Percentiles rank a stretch among this genome's conserved stretches.
These are phyloP conservation scores for Platanthera guangdongensis DNA, from an alignment of 106 monocot species.

Conservation along the genomic window DNA sequence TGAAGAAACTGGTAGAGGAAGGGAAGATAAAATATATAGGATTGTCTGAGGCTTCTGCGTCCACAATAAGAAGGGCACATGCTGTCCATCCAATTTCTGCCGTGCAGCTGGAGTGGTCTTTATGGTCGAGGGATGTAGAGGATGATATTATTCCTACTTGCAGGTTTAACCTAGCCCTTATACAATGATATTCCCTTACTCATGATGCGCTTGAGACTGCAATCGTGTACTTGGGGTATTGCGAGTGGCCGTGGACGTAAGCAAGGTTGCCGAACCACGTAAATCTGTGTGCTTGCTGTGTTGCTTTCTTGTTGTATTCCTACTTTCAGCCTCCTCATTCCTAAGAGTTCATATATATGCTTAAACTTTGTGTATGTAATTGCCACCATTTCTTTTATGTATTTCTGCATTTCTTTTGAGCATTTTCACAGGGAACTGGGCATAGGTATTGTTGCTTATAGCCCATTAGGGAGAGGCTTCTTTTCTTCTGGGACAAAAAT, in stretches of 20 bases:
- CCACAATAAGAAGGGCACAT: conserved; percentile 44
- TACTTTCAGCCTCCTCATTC: too few relatives aligned
- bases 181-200: background rate
- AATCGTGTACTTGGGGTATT: background rate
- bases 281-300: too few relatives aligned
- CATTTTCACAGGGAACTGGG: conserved; percentile 61
- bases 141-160: conserved; percentile 46
- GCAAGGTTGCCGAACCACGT: too few relatives aligned
- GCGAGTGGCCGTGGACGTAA: too few relatives aligned
- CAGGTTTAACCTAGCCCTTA: conserved; percentile 9
- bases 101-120: conserved; percentile 48
- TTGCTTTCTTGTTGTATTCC: too few relatives aligned
- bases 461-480: conserved; percentile 80
- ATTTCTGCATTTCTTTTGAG: background rate
- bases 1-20: conserved; percentile 42
- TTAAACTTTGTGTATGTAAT: too few relatives aligned
- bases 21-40: conserved; percentile 51
- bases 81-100: conserved; percentile 40
- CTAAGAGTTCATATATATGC: too few relatives aligned
- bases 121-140: conserved; percentile 65
- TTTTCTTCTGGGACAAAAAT: conserved; percentile 42
- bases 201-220: too few relatives aligned
- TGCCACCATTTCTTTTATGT: background rate
- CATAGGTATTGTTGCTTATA: conserved; percentile 86
- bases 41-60: conserved; percentile 34